Percentiles rank a stretch among this genome's conserved stretches.
Conservation (phyloP, 2,329 filamentous ascomycete species). For the Hypoxylon sp. region DNA sequence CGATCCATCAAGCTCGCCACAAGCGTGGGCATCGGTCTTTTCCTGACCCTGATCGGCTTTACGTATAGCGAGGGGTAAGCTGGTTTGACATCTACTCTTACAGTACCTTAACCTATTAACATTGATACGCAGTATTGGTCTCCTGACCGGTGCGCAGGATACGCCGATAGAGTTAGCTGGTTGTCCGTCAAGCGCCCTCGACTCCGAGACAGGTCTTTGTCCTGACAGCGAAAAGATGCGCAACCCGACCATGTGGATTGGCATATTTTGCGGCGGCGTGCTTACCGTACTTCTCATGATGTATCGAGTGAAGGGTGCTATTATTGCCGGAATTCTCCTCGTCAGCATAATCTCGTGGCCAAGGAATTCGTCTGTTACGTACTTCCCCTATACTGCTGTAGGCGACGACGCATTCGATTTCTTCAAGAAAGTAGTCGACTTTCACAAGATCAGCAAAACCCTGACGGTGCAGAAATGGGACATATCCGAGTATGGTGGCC, state of each 20-base stretch:
- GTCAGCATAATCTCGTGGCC: slow-evolving; percentile 93
- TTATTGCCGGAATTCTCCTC: slow-evolving; percentile 82
- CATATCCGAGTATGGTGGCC: slow-evolving; percentile 71
- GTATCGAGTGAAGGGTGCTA: slow-evolving; percentile 86
- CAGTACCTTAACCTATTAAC: too few relatives aligned
- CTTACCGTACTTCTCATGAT: slow-evolving; percentile 83
- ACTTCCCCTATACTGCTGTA: slow-evolving; percentile 76
- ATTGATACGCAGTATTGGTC: too few relatives aligned
- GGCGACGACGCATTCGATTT: slow-evolving; percentile 81
- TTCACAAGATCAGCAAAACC: slow-evolving; percentile 77
- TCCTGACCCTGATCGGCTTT: slow-evolving; percentile 77
- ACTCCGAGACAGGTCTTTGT: slow-evolving; percentile 64
- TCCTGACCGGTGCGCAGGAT: slow-evolving; percentile 72
- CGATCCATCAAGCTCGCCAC: slow-evolving; percentile 87
- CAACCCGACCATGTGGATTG: slow-evolving; percentile 84
- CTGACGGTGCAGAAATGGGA: slow-evolving; percentile 79
- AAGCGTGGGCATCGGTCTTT: slow-evolving; percentile 85
- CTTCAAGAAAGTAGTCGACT: slow-evolving; percentile 87
- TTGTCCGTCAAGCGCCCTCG: slow-evolving; percentile 60
- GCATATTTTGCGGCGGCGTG: slow-evolving; percentile 85
- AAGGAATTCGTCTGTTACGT: slow-evolving; percentile 76
- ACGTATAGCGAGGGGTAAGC: slow-evolving; percentile 86
- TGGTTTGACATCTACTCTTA: too few relatives aligned
- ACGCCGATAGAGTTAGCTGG: slow-evolving; percentile 81
- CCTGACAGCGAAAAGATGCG: slow-evolving; percentile 76